Base-by-base conservation (phyloP, 2,329 filamentous ascomycete species). In the Aspergillus ustus region DNA sequence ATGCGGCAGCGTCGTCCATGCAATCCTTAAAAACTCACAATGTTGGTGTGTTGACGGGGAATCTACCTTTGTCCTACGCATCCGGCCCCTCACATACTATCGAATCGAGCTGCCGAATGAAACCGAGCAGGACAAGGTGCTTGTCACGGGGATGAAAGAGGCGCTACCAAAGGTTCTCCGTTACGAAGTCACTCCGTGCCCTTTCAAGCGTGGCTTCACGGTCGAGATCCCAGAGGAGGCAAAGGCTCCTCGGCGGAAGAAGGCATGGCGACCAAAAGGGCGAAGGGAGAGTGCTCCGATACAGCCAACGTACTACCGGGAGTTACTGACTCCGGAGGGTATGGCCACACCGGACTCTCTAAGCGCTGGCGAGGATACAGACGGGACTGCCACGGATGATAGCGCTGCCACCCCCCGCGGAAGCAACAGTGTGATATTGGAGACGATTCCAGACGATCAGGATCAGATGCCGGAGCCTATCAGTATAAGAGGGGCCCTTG, bases 21-120 rank as follows among this genome's bases (percentile, higher is more conserved):
- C 93, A 11, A 95, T 97, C 64, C 80, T 97, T 56, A 92, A 91
- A 25, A 92, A 92, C 75, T 96, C 92, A 61, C 93, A 97, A 77
- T 96, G 91, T 73, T 97, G 93, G 93, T 96, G 91, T 74, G 90
- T 97, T 34, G 91, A 96, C 74, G 90, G 92, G 60, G 85, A 89
- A 59, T 90, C 90, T 45, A 92, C 89, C 68, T 97, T 96, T 68
- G 90, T 96, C n/a, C 80, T 97, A 62, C 90, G 93, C 66, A 92
- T 96, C 66, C 85, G 92, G 22, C 87, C 89, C 49, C 89, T 93
- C 31, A 89, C 90, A 48, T 97, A 95, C 75, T 97, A 95, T 84
- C 88, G 93, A 66, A 95, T 97, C 70, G 93, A 97, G 72, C 79
- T 97, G 6, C 91, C 92, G 0, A 84, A 87, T 17, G 82, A 82